A percentile compares a stretch with the other conserved stretches of the same genome.
Evolutionary conservation across 1,284 basidiomycete species (phyloP).

Genomic region (Trichosporon asahii): DNA sequence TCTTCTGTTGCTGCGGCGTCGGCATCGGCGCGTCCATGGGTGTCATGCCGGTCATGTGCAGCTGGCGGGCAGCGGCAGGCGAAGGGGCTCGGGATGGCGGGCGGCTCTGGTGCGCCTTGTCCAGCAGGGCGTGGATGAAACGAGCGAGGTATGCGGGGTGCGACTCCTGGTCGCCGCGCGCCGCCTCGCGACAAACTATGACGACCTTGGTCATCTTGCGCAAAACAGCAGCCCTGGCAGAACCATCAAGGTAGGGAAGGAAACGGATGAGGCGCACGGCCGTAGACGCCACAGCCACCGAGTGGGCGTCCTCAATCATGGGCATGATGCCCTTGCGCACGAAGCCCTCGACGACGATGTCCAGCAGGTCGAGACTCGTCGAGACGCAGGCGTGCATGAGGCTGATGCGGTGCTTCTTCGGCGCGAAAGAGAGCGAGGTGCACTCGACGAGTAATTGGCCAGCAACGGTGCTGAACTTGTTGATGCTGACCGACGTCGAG

Average conservation of each 20-base stretch:
- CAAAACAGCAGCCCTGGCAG: conserved; percentile 22
- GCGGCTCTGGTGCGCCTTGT: conserved; percentile 26
- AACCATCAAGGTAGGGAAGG: conserved; percentile 23
- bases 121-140: conserved; percentile 25
- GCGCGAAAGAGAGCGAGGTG: conserved; percentile 24
- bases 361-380: conserved; percentile 23
- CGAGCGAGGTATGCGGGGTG: conserved; percentile 27
- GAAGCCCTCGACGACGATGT: conserved; percentile 27
- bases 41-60: conserved; percentile 3
- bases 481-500: conserved; percentile 26
- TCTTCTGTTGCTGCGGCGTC: conserved; percentile 17
- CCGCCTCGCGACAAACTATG: conserved; percentile 28
- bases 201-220: conserved; percentile 27
- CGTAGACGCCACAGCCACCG: conserved; percentile 27
- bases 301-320: conserved; percentile 30
- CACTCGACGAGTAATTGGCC: conserved; percentile 25
- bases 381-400: conserved; percentile 25
- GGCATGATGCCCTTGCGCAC: conserved; percentile 30
- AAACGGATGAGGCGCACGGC: conserved; percentile 26
- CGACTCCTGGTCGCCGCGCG: conserved; percentile 23
- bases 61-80: not conserved
- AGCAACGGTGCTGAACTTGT: conserved; percentile 25
- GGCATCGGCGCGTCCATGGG: not conserved
- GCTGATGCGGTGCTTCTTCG: conserved; percentile 22
- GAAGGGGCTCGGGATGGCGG: conserved; percentile 18